phyloP scores from a whole-genome alignment of 139 green algal species.

The Ettlia oleoabundans region DNA sequence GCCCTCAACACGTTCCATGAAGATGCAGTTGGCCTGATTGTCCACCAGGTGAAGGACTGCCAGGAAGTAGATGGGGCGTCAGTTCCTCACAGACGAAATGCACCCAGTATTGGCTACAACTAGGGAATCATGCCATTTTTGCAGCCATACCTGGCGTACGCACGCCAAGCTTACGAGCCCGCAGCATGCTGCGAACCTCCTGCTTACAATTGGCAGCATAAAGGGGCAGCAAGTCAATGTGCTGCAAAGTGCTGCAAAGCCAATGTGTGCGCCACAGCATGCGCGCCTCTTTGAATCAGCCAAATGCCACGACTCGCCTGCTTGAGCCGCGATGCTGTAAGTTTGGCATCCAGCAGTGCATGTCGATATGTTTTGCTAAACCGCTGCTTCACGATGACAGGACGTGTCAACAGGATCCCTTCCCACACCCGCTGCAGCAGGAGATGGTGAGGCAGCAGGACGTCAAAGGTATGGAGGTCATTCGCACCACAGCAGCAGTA shows the following conservation, averaged over 20 bases:
- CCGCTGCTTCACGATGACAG: constrained; percentile 82
- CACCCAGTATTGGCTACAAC: too few relatives aligned
- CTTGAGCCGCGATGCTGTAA: constrained; percentile 73
- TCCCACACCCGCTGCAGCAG: constrained; percentile 64
- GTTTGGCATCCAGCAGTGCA: constrained; percentile 73
- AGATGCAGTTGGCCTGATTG: constrained; percentile 52
- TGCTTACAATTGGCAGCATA: constrained; percentile 21
- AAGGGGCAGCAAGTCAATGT: neutral
- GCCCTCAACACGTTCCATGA: constrained; percentile 77
- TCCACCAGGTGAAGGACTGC: constrained; percentile 76
- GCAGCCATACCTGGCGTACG: constrained; percentile 52
- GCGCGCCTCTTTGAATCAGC: too few relatives aligned
- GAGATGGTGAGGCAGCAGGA: neutral
- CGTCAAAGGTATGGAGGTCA: neutral
- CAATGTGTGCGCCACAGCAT: too few relatives aligned
- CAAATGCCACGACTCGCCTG: neutral
- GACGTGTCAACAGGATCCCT: constrained; percentile 53
- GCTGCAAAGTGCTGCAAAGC: neutral
- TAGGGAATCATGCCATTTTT: too few relatives aligned
- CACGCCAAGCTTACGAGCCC: constrained; percentile 77
- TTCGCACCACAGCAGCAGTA: neutral
- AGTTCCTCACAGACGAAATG: too few relatives aligned
- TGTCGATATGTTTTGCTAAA: constrained; percentile 91
- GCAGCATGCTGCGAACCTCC: constrained; percentile 74
- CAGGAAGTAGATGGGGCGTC: neutral